These are phyloP conservation scores for Fragaria nilgerrensis DNA, from an alignment of 306 rosid genomes.

Conservation along the genomic window DNA sequence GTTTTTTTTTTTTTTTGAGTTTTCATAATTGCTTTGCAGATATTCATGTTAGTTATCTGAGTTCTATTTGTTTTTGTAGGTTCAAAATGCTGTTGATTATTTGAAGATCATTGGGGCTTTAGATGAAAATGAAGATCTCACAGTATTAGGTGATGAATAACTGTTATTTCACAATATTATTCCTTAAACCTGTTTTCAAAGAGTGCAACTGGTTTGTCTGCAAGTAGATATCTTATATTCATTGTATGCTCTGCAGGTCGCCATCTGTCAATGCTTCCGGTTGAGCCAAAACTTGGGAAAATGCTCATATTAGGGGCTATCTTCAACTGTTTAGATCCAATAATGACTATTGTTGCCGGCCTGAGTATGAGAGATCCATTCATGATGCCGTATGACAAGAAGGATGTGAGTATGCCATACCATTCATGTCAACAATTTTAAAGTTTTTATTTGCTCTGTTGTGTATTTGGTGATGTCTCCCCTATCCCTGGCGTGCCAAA, in stretches of 20 bases:
- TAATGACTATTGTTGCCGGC: slow-evolving; percentile 88
- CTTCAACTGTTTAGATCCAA: slow-evolving; percentile 86
- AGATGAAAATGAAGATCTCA: slow-evolving; percentile 78
- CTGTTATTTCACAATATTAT: background rate
- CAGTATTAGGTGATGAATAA: slow-evolving; percentile 45
- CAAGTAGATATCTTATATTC: slow-evolving; percentile 9
- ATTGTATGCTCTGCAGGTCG: slow-evolving; percentile 56
- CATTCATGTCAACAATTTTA: background rate
- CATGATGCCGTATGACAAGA: slow-evolving; percentile 80
- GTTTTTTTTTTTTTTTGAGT: background rate
- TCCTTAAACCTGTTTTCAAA: background rate
- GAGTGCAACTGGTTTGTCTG: slow-evolving; percentile 14
- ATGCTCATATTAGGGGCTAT: slow-evolving; percentile 92
- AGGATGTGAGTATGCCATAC: slow-evolving; percentile 62
- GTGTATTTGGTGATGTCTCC: background rate
- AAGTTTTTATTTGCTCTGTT: background rate
- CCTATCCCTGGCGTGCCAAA: background rate
- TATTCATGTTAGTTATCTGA: slow-evolving; percentile 18
- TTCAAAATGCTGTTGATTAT: slow-evolving; percentile 93
- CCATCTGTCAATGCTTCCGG: slow-evolving; percentile 75
- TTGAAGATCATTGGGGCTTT: slow-evolving; percentile 86
- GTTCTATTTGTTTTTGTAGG: slow-evolving; percentile 52
- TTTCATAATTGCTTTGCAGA: background rate
- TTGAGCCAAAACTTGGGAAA: slow-evolving; percentile 98
- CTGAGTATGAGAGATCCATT: slow-evolving; percentile 97